Percentiles rank a stretch among this genome's conserved stretches.
Evolutionary conservation across 208 protist species (phyloP).

Genomic region (Wallacemonas sp.): DNA sequence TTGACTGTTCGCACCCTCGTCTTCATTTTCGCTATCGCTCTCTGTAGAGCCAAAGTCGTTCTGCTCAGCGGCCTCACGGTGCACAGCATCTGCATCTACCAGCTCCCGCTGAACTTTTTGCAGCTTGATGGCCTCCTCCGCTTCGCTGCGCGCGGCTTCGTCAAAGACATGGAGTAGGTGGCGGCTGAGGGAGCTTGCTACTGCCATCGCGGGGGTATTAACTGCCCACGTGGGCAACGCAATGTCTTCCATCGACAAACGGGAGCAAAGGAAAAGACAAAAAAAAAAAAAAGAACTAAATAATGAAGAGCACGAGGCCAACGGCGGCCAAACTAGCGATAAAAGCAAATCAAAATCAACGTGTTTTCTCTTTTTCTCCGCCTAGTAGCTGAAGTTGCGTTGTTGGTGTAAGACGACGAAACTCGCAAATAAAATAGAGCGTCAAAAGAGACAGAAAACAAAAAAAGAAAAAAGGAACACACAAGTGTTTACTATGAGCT

Average conservation of each 20-base stretch:
- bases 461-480: neutral
- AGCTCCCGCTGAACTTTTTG: neutral
- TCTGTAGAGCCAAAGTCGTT: neutral
- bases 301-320: neutral
- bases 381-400: too few relatives aligned
- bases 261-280: conserved; percentile 1
- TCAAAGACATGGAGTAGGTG: conserved; percentile 16
- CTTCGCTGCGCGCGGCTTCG: conserved; percentile 1
- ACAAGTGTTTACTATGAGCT: too few relatives aligned
- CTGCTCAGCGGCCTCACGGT: conserved; percentile 1
- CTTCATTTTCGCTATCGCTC: neutral
- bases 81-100: neutral
- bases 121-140: neutral
- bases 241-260: conserved; percentile 71
- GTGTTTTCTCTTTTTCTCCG: too few relatives aligned
- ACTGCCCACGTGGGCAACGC: conserved; percentile 67
- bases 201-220: conserved; percentile 55
- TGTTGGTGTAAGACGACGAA: too few relatives aligned
- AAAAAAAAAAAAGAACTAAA: conserved; percentile 25
- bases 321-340: too few relatives aligned
- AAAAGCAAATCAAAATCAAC: too few relatives aligned
- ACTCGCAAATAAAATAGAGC: too few relatives aligned
- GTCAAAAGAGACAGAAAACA: conserved; percentile 4
- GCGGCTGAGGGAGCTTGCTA: conserved; percentile 49
- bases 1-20: neutral